Evolutionary conservation across 1,139 yeast genomes (phyloP), one percentile per base, ranked within the genome.

Genomic region (Suhomyces anneliseae): DNA sequence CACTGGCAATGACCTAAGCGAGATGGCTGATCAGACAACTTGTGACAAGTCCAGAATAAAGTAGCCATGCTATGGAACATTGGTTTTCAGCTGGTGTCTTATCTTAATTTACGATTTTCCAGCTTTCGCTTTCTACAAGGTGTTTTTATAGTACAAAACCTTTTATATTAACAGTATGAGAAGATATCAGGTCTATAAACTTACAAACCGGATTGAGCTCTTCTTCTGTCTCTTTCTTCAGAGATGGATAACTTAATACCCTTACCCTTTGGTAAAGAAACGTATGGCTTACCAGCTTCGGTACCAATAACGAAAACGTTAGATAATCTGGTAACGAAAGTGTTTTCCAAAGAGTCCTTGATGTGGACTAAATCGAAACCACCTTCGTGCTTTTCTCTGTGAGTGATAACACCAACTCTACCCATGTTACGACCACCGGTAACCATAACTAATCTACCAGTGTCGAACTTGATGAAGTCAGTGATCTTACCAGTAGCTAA

Each of bases 361-460:
- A 92, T 85, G 87, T 92, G 98, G 66, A 92, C 97, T 75, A 92
- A 87, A 78, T 92, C 98, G 83, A 92, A 92, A 76, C 97, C 97
- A 77, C 98, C 98, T 76, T 92, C 97, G 84, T 92, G 98, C 81
- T 87, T 89, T 82, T 92, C 98, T 81, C 95, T 87, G 93, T 90
- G 97, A 65, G 87, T 82, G 74, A 92, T 90, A 64, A 89, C 90
- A 87, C 99, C 99, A 73, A 90, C 92, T 81, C 99, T 88, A 75
- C 99, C 99, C 95, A 92, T 82, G 87, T 90, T 90, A 81, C 96
- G 93, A 81, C 98, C 98, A 82, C 98, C 98, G 62, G 97, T 92
- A 75, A 88, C 95, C 93, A 90, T 90, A 62, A 86, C 97, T 73
- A 90, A 82, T 78, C 83, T 89, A 77, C 98, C 98, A 68, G 92